Conservation (phyloP, 768 basidiomycete species). For the Stropharia rugosoannulata region DNA sequence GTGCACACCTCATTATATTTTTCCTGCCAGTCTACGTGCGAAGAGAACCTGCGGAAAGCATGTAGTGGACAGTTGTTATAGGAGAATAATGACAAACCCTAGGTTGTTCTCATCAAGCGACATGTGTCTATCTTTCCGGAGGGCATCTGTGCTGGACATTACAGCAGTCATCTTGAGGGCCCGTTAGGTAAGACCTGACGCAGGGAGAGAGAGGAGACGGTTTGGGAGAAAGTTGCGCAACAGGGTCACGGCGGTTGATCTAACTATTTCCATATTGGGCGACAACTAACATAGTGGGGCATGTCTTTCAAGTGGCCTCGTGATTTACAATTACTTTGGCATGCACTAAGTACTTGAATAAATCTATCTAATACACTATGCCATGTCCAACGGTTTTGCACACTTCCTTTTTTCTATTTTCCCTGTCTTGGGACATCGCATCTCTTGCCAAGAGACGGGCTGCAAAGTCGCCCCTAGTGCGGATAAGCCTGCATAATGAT, state of each 20-base stretch:
- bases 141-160: conserved; percentile 55
- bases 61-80: conserved; percentile 12
- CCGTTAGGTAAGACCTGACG: conserved; percentile 17
- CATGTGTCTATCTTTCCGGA: conserved; percentile 60
- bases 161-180: conserved; percentile 57
- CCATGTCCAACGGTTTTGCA: conserved; percentile 76
- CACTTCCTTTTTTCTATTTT: conserved; percentile 81
- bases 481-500: neutral
- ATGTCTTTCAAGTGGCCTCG: neutral
- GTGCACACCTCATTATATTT: conserved; percentile 68
- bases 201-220: conserved; percentile 17
- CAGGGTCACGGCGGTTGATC: conserved; percentile 13
- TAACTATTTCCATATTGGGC: conserved; percentile 29
- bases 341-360: neutral
- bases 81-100: conserved; percentile 40
- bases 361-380: conserved; percentile 18
- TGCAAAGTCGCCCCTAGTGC: conserved; percentile 73
- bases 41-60: conserved; percentile 47
- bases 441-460: conserved; percentile 88
- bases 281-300: conserved; percentile 15
- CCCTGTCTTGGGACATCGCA: conserved; percentile 85
- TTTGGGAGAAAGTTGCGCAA: conserved; percentile 20
- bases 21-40: conserved; percentile 67
- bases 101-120: conserved; percentile 66
- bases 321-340: conserved; percentile 4